Conservation (phyloP, 192 early-diverging fungal genomes). For the Podila epicladia region DNA sequence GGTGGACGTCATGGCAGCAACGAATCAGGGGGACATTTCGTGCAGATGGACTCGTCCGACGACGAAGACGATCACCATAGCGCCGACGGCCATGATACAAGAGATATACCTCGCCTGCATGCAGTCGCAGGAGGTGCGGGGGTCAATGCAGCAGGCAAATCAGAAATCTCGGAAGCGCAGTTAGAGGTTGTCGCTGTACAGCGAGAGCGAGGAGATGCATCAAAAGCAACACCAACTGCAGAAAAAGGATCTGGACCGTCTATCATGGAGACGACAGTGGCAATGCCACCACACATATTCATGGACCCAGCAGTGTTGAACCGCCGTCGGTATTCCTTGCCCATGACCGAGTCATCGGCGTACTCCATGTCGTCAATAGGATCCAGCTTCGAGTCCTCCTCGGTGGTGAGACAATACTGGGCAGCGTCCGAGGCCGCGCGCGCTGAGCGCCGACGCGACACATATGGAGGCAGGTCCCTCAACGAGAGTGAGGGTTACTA, state of each 20-base stretch:
- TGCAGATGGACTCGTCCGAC: constrained; percentile 23
- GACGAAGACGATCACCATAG: background rate
- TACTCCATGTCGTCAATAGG: constrained; percentile 24
- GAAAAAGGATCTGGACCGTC: background rate
- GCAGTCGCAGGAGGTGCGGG: no score
- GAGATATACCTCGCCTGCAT: background rate
- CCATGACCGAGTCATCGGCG: background rate
- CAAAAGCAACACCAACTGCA: background rate
- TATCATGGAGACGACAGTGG: background rate
- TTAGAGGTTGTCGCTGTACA: background rate
- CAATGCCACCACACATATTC: constrained; percentile 1
- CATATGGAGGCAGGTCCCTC: background rate
- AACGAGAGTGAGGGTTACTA: background rate
- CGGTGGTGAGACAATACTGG: constrained; percentile 43
- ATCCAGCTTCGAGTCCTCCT: constrained; percentile 20
- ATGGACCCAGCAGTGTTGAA: background rate
- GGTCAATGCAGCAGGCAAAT: no score
- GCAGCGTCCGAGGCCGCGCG: constrained; percentile 43
- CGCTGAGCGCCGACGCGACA: constrained; percentile 22
- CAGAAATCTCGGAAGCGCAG: no score
- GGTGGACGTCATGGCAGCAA: background rate
- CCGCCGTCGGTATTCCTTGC: background rate
- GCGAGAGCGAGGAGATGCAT: background rate
- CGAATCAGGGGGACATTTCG: constrained; percentile 25
- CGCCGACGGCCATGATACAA: background rate